A percentile compares a stretch with the other conserved stretches of the same genome.
Conservation (phyloP, 2,329 filamentous ascomycete species). For the Fonsecaea nubica region DNA sequence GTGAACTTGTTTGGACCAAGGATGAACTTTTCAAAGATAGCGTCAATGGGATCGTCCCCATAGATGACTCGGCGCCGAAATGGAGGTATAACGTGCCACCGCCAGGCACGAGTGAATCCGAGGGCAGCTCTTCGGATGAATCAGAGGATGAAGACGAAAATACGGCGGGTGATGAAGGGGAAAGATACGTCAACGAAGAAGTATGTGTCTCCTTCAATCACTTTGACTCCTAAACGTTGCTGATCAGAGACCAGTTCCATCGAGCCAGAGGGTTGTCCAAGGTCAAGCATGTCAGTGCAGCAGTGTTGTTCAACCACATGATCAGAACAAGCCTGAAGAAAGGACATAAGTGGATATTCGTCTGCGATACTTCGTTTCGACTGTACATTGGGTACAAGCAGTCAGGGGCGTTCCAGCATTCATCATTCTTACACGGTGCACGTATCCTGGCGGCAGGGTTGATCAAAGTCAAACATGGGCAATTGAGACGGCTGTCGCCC, state of each 20-base stretch:
- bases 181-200: constrained; percentile 70
- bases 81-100: constrained; percentile 52
- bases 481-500: constrained; percentile 73
- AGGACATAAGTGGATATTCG: constrained; percentile 94
- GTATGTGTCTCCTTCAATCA: constrained; percentile 13
- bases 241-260: constrained; percentile 52
- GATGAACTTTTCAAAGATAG: constrained; percentile 66
- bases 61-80: constrained; percentile 65
- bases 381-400: constrained; percentile 91
- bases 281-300: constrained; percentile 70
- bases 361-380: constrained; percentile 74
- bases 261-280: constrained; percentile 66
- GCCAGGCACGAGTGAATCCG: constrained; percentile 14
- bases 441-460: constrained; percentile 82
- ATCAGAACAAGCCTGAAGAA: constrained; percentile 74
- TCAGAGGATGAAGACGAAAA: constrained; percentile 32
- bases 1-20: constrained; percentile 76
- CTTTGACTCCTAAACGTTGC: neutral
- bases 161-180: constrained; percentile 55
- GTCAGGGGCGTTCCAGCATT: constrained; percentile 87
- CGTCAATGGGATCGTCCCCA: constrained; percentile 69
- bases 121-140: constrained; percentile 41
- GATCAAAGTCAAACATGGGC: constrained; percentile 83
- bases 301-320: constrained; percentile 78
- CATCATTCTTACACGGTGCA: constrained; percentile 82